Percentiles rank a stretch among this genome's conserved stretches.
phyloP scores from a whole-genome alignment of 2,329 filamentous ascomycete genomes.

The Thelonectria olida region DNA sequence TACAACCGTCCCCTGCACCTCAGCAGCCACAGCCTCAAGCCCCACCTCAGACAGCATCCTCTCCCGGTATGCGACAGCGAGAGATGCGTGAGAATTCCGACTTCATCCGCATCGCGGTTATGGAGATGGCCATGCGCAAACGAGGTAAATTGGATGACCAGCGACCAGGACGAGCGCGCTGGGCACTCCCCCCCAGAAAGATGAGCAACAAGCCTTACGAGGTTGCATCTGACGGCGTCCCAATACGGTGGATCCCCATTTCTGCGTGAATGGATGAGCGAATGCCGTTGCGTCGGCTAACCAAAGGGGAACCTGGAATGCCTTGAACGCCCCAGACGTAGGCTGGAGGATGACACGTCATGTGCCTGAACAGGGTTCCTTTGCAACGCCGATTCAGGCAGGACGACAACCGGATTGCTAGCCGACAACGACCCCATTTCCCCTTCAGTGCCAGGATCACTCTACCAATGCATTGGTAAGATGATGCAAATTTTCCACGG shows the following conservation, averaged over 20 bases:
- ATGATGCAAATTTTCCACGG: conserved; percentile 40
- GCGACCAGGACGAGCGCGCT: conserved; percentile 72
- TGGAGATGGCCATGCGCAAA: conserved; percentile 77
- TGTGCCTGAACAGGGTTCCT: conserved; percentile 39
- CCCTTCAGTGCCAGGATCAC: neutral
- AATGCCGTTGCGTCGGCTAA: conserved; percentile 14
- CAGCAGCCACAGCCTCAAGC: conserved; percentile 45
- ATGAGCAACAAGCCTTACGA: conserved; percentile 62
- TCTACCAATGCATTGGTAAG: conserved; percentile 37
- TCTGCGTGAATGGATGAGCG: conserved; percentile 30
- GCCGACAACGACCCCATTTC: conserved; percentile 22
- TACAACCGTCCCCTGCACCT: conserved; percentile 43
- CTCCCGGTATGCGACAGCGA: conserved; percentile 65
- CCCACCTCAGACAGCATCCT: conserved; percentile 42
- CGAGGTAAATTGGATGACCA: conserved; percentile 73
- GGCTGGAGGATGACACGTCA: conserved; percentile 35
- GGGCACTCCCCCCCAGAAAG: conserved; percentile 73
- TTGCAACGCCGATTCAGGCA: conserved; percentile 37
- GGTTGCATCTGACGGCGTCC: conserved; percentile 66
- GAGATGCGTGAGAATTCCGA: conserved; percentile 77
- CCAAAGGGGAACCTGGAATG: neutral
- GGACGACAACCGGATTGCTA: conserved; percentile 28
- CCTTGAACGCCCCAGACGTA: neutral
- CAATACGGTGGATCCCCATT: conserved; percentile 64
- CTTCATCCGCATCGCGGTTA: conserved; percentile 75